Evolutionary conservation across 345 rosid genomes (phyloP).

Genomic region (Moricandia arvensis): DNA sequence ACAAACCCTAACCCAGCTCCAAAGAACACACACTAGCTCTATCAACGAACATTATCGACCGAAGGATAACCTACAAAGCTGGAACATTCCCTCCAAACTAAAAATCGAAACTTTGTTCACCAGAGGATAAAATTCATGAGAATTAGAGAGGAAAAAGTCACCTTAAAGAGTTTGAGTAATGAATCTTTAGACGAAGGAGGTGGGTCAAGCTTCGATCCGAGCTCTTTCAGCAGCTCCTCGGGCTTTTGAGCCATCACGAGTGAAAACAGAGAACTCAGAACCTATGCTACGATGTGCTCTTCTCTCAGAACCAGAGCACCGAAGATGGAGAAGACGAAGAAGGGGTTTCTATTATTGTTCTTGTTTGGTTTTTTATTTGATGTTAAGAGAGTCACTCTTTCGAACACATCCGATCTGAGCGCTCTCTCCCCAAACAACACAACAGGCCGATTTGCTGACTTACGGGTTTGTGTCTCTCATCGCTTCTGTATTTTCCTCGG

Average conservation of each 20-base stretch:
- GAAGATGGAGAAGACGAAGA: not conserved
- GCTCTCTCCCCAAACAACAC: constrained; percentile 21
- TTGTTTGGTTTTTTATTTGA: not conserved
- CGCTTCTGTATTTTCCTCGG: constrained; percentile 12
- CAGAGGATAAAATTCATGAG: constrained; percentile 9
- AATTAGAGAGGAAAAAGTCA: not conserved
- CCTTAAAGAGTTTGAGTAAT: constrained; percentile 84
- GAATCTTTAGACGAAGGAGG: constrained; percentile 75
- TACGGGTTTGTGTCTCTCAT: constrained; percentile 39
- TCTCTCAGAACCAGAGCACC: constrained; percentile 9
- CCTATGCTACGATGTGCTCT: constrained; percentile 9
- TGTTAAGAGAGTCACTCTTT: constrained; percentile 15
- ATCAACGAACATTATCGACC: constrained; percentile 12
- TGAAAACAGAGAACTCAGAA: constrained; percentile 1
- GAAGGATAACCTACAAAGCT: constrained; percentile 6
- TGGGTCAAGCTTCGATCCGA: constrained; percentile 86
- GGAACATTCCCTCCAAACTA: constrained; percentile 26
- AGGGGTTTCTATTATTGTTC: not conserved
- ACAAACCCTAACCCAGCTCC: constrained; percentile 36
- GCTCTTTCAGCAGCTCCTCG: constrained; percentile 62
- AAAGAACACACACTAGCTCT: constrained; percentile 6
- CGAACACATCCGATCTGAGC: constrained; percentile 45
- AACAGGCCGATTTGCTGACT: constrained; percentile 41
- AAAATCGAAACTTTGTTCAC: constrained; percentile 2
- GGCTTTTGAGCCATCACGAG: constrained; percentile 61